Conservation (phyloP, 305 asterid genomes). For the Ilex paraguariensis region DNA sequence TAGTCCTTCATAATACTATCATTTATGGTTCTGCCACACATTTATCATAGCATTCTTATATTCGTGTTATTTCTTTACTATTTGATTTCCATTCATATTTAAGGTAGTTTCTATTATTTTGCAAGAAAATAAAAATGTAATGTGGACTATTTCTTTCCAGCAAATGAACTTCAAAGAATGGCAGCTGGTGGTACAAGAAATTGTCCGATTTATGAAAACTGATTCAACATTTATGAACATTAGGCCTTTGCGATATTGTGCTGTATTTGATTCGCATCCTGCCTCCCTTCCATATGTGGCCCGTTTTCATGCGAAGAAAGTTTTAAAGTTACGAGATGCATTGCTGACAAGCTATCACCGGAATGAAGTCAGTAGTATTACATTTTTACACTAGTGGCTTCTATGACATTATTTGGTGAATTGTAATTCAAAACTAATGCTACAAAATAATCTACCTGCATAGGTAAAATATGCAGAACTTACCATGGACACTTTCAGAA, state of each 20-base stretch:
- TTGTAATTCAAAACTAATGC: slow-evolving; percentile 2
- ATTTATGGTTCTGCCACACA: too few species aligned
- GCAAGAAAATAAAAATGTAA: slow-evolving; percentile 11
- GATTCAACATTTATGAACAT: slow-evolving; percentile 42
- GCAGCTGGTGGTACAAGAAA: slow-evolving; percentile 90
- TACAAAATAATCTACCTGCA: neutral
- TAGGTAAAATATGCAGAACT: slow-evolving; percentile 93
- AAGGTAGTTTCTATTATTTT: too few species aligned
- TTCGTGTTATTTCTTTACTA: too few species aligned
- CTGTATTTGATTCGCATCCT: slow-evolving; percentile 73
- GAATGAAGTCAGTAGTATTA: slow-evolving; percentile 59
- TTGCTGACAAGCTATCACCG: slow-evolving; percentile 81
- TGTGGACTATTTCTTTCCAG: slow-evolving; percentile 37
- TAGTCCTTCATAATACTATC: too few species aligned
- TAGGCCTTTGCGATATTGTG: slow-evolving; percentile 80
- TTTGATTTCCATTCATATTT: too few species aligned
- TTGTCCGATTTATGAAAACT: slow-evolving; percentile 61
- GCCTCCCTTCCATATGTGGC: slow-evolving; percentile 73
- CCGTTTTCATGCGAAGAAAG: slow-evolving; percentile 88
- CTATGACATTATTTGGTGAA: neutral
- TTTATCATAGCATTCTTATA: too few species aligned
- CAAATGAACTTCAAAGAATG: slow-evolving; percentile 94
- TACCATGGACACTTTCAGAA: slow-evolving; percentile 86
- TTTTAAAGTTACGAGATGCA: slow-evolving; percentile 87
- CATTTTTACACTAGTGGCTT: neutral